These are phyloP conservation scores for Sarcodon sp. DNA, from an alignment of 768 basidiomycete species.

Conservation along the genomic window DNA sequence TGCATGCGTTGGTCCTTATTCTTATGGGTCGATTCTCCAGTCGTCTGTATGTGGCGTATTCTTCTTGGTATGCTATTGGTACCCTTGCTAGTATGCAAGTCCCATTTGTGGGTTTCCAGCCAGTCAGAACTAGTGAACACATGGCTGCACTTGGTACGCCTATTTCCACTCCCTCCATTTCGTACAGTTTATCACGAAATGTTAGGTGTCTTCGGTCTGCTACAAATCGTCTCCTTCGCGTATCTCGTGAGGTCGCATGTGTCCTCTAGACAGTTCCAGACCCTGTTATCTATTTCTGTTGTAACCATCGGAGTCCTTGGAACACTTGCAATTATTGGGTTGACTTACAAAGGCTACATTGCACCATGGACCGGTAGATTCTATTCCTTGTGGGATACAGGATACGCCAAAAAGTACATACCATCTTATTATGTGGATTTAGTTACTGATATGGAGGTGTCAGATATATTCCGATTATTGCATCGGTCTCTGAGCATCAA, in stretches of 20 bases:
- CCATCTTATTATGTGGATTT: slow-evolving; percentile 3
- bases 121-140: slow-evolving; percentile 94
- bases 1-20: slow-evolving; percentile 89
- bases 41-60: slow-evolving; percentile 90
- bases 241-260: slow-evolving; percentile 83
- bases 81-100: slow-evolving; percentile 98
- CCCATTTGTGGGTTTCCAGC: slow-evolving; percentile 98
- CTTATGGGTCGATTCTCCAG: slow-evolving; percentile 93
- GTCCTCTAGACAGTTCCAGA: slow-evolving; percentile 85
- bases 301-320: slow-evolving; percentile 63
- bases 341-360: slow-evolving; percentile 91
- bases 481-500: slow-evolving; percentile 98
- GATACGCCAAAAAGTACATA: slow-evolving; percentile 87
- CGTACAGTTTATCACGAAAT: slow-evolving; percentile 2
- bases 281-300: slow-evolving; percentile 58
- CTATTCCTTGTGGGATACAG: slow-evolving; percentile 99
- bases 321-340: slow-evolving; percentile 53
- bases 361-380: slow-evolving; percentile 99
- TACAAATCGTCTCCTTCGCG: slow-evolving; percentile 92
- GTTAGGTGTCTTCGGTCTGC: slow-evolving; percentile 84
- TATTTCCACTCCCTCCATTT: background rate
- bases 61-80: slow-evolving; percentile 95
- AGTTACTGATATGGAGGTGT: slow-evolving; percentile 3
- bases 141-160: slow-evolving; percentile 89
- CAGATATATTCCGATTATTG: slow-evolving; percentile 94